Percentiles rank a stretch among this genome's conserved stretches.
These are phyloP conservation scores for Physcomitrellopsis africana DNA, from an alignment of 225 moss, liverwort and hornwort species.

Conservation along the genomic window DNA sequence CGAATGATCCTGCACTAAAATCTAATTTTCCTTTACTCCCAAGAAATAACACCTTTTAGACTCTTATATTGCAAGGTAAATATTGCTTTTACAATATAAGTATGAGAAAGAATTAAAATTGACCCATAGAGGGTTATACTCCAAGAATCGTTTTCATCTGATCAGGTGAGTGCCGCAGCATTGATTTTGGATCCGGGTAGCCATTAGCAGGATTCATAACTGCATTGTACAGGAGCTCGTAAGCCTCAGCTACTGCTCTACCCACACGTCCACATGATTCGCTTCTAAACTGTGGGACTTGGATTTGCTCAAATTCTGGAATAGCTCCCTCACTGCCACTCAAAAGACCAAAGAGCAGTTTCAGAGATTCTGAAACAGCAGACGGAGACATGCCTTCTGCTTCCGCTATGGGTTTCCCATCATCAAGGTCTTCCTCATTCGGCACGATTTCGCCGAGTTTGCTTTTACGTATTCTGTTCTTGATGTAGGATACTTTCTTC, in stretches of 20 bases:
- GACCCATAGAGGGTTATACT: constrained; percentile 46
- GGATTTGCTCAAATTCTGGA: constrained; percentile 95
- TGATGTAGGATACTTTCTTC: constrained; percentile 84
- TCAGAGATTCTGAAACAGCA: constrained; percentile 83
- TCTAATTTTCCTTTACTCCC: too few species aligned
- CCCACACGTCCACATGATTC: constrained; percentile 92
- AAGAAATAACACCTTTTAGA: too few species aligned
- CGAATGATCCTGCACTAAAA: too few species aligned
- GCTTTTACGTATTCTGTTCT: constrained; percentile 71
- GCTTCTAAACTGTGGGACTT: constrained; percentile 86
- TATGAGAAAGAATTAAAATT: constrained; percentile 38
- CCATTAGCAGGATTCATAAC: constrained; percentile 76
- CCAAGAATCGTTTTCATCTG: constrained; percentile 95
- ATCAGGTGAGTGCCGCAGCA: constrained; percentile 92
- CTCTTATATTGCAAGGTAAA: too few species aligned
- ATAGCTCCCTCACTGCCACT: constrained; percentile 84
- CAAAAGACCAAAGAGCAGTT: constrained; percentile 73
- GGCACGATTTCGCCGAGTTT: constrained; percentile 73
- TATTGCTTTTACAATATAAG: constrained; percentile 29
- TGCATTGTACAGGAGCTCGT: constrained; percentile 81
- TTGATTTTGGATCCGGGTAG: constrained; percentile 84
- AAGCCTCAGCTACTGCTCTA: constrained; percentile 79
- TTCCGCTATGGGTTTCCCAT: constrained; percentile 82
- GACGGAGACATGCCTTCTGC: constrained; percentile 80
- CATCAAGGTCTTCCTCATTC: constrained; percentile 81